Evolutionary conservation across 257 asterid genomes (phyloP).

Genomic region (Solanum sitiens): DNA sequence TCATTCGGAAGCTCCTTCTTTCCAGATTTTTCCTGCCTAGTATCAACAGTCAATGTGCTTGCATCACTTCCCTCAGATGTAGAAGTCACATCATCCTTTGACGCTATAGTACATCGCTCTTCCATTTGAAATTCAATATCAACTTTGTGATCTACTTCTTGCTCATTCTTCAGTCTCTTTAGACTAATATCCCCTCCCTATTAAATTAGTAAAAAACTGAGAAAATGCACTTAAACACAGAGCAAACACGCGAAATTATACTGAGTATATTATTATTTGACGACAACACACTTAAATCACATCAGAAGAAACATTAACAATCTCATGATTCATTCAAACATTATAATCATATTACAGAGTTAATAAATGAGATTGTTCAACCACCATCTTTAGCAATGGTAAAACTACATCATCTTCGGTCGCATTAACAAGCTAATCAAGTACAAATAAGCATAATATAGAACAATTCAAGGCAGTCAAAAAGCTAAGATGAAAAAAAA

Average conservation of each 20-base stretch:
- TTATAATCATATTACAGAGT: no score
- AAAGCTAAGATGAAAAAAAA: neutral
- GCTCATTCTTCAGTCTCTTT: slow-evolving; percentile 56
- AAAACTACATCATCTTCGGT: neutral
- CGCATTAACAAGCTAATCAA: neutral
- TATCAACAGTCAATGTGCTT: slow-evolving; percentile 18
- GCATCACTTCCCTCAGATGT: slow-evolving; percentile 25
- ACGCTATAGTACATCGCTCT: slow-evolving; percentile 21
- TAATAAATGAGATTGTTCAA: no score
- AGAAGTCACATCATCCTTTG: slow-evolving; percentile 16
- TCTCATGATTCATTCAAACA: neutral
- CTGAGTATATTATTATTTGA: no score
- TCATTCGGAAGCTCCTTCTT: slow-evolving; percentile 27
- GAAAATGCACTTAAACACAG: neutral
- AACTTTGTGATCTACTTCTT: slow-evolving; percentile 28
- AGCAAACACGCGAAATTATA: neutral
- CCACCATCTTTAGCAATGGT: no score
- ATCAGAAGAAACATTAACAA: neutral
- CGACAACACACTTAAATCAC: neutral
- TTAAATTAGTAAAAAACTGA: neutral
- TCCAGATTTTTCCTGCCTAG: slow-evolving; percentile 26
- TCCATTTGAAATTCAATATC: slow-evolving; percentile 19
- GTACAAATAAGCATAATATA: neutral
- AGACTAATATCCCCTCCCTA: slow-evolving; percentile 51
- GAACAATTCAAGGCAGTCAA: neutral